These are phyloP conservation scores for Asclepias syriaca DNA, from an alignment of 257 asterid species.

Conservation along the genomic window DNA sequence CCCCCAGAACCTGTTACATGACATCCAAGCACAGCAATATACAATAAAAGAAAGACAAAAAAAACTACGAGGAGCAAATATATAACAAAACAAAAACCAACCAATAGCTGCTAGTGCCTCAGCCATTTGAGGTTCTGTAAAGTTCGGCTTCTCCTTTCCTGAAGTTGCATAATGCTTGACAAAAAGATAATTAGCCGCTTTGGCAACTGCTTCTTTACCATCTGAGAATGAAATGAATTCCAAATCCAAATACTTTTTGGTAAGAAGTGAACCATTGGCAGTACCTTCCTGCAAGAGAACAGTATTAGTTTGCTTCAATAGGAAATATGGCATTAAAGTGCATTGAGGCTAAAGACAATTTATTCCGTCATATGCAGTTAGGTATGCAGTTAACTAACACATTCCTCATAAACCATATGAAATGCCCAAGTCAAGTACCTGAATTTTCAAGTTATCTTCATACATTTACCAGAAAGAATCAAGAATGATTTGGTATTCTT, in stretches of 20 bases:
- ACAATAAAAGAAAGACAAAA: neutral
- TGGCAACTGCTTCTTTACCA: slow-evolving; percentile 78
- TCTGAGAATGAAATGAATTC: slow-evolving; percentile 72
- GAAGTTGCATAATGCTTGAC: slow-evolving; percentile 44
- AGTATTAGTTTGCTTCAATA: slow-evolving; percentile 8
- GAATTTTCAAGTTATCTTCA: neutral
- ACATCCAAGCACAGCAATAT: slow-evolving; percentile 13
- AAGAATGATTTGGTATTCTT: neutral
- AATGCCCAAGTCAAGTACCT: neutral
- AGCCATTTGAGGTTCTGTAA: slow-evolving; percentile 69
- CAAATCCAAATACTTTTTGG: slow-evolving; percentile 42
- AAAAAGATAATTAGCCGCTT: slow-evolving; percentile 70
- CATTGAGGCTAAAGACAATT: neutral
- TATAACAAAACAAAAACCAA: slow-evolving; percentile 28
- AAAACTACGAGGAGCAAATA: neutral
- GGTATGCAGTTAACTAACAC: neutral
- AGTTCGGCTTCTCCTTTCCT: slow-evolving; percentile 31
- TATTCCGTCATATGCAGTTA: neutral
- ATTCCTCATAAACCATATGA: neutral
- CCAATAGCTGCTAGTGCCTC: slow-evolving; percentile 69
- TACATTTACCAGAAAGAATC: neutral
- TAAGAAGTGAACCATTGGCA: slow-evolving; percentile 23
- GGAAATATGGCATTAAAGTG: neutral
- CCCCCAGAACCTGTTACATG: slow-evolving; percentile 50
- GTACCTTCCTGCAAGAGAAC: slow-evolving; percentile 34